phyloP scores from a whole-genome alignment of 192 early-diverging fungal species.

The Gonapodya prolifera region DNA sequence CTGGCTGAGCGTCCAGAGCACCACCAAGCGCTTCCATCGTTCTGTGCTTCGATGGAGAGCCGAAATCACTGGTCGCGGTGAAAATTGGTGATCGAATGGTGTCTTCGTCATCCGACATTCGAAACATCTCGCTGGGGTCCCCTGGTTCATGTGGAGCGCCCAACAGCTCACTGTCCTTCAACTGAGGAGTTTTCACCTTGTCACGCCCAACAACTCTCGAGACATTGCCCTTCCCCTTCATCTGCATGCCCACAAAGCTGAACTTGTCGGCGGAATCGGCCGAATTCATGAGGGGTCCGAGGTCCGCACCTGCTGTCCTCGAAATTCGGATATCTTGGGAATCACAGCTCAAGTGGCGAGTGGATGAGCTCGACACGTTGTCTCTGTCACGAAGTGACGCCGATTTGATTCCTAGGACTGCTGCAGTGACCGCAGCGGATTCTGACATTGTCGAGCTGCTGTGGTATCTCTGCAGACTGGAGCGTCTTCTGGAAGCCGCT shows the following conservation, averaged over 20 bases:
- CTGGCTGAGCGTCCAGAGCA: neutral
- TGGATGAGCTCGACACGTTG: neutral
- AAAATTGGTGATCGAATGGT: conserved; percentile 6
- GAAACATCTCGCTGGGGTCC: conserved; percentile 24
- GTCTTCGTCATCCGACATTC: conserved; percentile 43
- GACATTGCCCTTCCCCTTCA: neutral
- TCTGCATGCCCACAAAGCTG: neutral
- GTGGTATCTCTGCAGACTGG: too few species aligned
- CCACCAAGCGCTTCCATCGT: neutral
- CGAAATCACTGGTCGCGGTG: neutral
- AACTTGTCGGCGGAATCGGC: neutral
- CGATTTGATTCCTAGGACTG: conserved; percentile 69
- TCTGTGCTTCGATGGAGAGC: neutral
- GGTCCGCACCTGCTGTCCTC: neutral
- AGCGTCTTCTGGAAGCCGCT: too few species aligned
- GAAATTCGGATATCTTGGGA: neutral
- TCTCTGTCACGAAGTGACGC: neutral
- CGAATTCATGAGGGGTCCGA: neutral
- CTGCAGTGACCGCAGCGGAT: conserved; percentile 69
- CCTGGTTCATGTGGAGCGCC: neutral
- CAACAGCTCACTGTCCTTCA: neutral
- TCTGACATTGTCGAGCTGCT: conserved; percentile 19
- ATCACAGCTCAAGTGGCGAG: neutral
- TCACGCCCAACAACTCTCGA: neutral
- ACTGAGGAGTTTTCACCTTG: neutral